Evolutionary conservation across 1,139 yeast species (phyloP).

Genomic region (Kurtzmaniella quercitrusa): DNA sequence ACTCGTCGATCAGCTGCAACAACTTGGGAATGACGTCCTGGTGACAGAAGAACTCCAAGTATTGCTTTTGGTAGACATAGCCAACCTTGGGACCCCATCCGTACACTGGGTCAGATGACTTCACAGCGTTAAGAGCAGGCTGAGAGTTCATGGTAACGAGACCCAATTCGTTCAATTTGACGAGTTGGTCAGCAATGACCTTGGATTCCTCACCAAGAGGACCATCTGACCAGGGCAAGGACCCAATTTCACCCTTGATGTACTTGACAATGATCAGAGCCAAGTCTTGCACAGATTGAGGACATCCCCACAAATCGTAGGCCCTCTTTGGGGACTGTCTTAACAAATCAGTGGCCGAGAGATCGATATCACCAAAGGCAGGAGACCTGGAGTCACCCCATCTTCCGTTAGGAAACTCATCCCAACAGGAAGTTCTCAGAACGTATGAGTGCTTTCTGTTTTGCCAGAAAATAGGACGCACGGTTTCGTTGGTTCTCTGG

Average conservation of each 20-base stretch:
- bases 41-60: constrained; percentile 78
- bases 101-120: constrained; percentile 63
- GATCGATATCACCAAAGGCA: constrained; percentile 83
- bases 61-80: constrained; percentile 89
- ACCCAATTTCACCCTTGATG: constrained; percentile 62
- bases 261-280: constrained; percentile 59
- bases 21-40: constrained; percentile 42
- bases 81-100: constrained; percentile 99
- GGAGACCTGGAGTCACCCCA: constrained; percentile 96
- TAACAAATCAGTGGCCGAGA: constrained; percentile 71
- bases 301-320: constrained; percentile 83
- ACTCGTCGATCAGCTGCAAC: constrained; percentile 32
- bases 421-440: constrained; percentile 89
- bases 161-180: constrained; percentile 60
- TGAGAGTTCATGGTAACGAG: constrained; percentile 87
- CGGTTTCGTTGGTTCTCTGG: constrained; percentile 73
- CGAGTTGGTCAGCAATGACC: constrained; percentile 55
- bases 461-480: constrained; percentile 96
- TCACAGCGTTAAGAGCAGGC: constrained; percentile 83
- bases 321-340: constrained; percentile 82
- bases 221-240: constrained; percentile 95
- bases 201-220: constrained; percentile 77
- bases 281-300: constrained; percentile 55
- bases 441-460: constrained; percentile 88
- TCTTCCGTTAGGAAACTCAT: constrained; percentile 92